Evolutionary conservation across 768 basidiomycete species (phyloP).

Genomic region (Coprinopsis cinerea): DNA sequence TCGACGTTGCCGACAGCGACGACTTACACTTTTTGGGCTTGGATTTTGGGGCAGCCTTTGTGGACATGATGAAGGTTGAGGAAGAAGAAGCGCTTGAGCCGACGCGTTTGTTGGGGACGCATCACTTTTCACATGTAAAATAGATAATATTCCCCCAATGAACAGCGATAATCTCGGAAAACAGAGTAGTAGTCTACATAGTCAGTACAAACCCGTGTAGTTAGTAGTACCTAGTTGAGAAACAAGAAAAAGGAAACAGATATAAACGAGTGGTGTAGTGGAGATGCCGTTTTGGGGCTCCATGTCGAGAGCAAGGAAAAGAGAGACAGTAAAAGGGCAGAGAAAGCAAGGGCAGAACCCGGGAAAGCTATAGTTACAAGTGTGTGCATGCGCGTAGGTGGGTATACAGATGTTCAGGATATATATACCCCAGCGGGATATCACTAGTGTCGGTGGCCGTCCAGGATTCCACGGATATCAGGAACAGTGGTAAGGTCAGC

Average conservation of each 20-base stretch:
- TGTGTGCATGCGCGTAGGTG: neutral
- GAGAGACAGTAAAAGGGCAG: too few species aligned
- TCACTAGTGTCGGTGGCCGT: constrained; percentile 65
- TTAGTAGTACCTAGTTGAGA: neutral
- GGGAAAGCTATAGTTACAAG: constrained; percentile 5
- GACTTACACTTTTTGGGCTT: constrained; percentile 5
- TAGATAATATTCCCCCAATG: neutral
- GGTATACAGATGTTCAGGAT: constrained; percentile 4
- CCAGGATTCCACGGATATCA: constrained; percentile 89
- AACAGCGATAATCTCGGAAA: too few species aligned
- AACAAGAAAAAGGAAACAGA: too few species aligned
- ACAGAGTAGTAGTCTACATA: constrained; percentile 1
- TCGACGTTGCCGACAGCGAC: too few species aligned
- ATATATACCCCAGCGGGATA: constrained; percentile 1
- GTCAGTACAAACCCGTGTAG: neutral
- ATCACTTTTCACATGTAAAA: constrained; percentile 1
- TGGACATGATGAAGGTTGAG: neutral
- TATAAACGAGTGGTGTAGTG: constrained; percentile 1
- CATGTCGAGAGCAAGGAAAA: neutral
- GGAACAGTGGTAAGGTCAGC: constrained; percentile 78
- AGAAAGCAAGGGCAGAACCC: neutral
- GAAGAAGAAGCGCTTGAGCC: neutral
- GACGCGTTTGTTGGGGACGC: neutral
- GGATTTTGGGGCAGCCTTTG: constrained; percentile 1
- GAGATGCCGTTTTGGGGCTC: too few species aligned